A percentile compares a stretch with the other conserved stretches of the same genome.
phyloP scores from a whole-genome alignment of 2,329 filamentous ascomycete species.

The Ophiocordyceps camponoti-floridani region DNA sequence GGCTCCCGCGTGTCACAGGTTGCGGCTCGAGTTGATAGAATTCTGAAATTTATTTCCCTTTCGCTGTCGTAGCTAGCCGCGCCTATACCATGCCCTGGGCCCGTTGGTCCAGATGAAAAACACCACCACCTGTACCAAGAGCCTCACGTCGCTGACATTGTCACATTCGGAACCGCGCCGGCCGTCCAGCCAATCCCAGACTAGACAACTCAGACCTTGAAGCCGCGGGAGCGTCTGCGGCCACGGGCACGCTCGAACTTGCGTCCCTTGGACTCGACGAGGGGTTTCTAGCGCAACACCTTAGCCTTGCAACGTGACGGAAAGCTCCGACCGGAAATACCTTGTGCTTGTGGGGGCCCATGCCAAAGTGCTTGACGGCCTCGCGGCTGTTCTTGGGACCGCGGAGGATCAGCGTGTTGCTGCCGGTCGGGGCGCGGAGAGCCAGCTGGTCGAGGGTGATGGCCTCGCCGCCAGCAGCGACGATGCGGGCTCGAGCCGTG shows the following conservation, averaged over 20 bases:
- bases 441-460: slow-evolving; percentile 96
- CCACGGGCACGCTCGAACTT: slow-evolving; percentile 99
- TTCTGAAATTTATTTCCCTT: slow-evolving; percentile 2
- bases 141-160: slow-evolving; percentile 1
- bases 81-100: slow-evolving; percentile 24
- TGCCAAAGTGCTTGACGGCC: slow-evolving; percentile 97
- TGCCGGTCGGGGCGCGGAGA: slow-evolving; percentile 82
- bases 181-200: slow-evolving; percentile 5
- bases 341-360: slow-evolving; percentile 97
- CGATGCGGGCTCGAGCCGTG: slow-evolving; percentile 83
- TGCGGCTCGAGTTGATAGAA: not conserved
- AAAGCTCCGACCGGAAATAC: slow-evolving; percentile 26
- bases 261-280: slow-evolving; percentile 94
- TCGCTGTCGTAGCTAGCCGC: slow-evolving; percentile 27
- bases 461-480: slow-evolving; percentile 84
- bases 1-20: not conserved
- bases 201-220: slow-evolving; percentile 79
- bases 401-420: slow-evolving; percentile 92
- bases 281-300: slow-evolving; percentile 54
- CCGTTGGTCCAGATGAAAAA: slow-evolving; percentile 15
- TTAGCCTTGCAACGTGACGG: not conserved
- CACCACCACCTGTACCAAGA: not conserved
- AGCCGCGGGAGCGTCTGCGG: slow-evolving; percentile 93
- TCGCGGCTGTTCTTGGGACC: slow-evolving; percentile 97
- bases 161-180: slow-evolving; percentile 1